Conservation (phyloP, 1,284 basidiomycete species). For the Rhizoctonia solani region DNA sequence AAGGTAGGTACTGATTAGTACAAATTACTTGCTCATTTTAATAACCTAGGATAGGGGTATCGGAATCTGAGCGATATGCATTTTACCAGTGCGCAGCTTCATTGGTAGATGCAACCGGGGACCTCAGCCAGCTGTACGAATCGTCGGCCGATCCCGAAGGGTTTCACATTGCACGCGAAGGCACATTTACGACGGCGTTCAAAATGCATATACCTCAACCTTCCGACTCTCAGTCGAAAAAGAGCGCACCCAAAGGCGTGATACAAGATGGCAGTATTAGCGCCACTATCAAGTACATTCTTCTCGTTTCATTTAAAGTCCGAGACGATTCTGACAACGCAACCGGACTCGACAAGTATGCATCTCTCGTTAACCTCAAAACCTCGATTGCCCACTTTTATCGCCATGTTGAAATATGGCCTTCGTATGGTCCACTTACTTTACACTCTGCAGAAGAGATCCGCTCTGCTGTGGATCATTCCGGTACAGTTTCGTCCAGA, state of each 20-base stretch:
- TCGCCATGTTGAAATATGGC: slow-evolving; percentile 81
- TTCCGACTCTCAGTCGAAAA: not conserved
- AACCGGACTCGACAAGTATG: slow-evolving; percentile 6
- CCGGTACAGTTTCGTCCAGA: slow-evolving; percentile 41
- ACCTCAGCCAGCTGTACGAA: slow-evolving; percentile 55
- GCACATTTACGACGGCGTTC: slow-evolving; percentile 77
- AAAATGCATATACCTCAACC: slow-evolving; percentile 66
- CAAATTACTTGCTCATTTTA: not conserved
- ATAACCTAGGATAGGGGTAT: slow-evolving; percentile 50
- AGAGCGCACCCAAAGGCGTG: slow-evolving; percentile 12
- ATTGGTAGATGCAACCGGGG: slow-evolving; percentile 59
- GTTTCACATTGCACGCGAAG: slow-evolving; percentile 67
- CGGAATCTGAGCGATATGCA: slow-evolving; percentile 68
- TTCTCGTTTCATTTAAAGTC: slow-evolving; percentile 71
- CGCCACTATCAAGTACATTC: slow-evolving; percentile 40
- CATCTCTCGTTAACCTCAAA: not conserved
- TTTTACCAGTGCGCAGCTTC: slow-evolving; percentile 81
- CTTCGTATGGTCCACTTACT: slow-evolving; percentile 70
- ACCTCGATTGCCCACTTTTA: slow-evolving; percentile 91
- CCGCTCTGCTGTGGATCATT: slow-evolving; percentile 53
- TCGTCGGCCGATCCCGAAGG: slow-evolving; percentile 69
- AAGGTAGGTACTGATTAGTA: slow-evolving; percentile 54
- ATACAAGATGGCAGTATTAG: slow-evolving; percentile 15
- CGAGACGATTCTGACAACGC: slow-evolving; percentile 53
- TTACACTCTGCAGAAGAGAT: slow-evolving; percentile 67